A percentile compares a stretch with the other conserved stretches of the same genome.
phyloP scores from a whole-genome alignment of 2,329 filamentous ascomycete species.

The Diaporthe ampelina region DNA sequence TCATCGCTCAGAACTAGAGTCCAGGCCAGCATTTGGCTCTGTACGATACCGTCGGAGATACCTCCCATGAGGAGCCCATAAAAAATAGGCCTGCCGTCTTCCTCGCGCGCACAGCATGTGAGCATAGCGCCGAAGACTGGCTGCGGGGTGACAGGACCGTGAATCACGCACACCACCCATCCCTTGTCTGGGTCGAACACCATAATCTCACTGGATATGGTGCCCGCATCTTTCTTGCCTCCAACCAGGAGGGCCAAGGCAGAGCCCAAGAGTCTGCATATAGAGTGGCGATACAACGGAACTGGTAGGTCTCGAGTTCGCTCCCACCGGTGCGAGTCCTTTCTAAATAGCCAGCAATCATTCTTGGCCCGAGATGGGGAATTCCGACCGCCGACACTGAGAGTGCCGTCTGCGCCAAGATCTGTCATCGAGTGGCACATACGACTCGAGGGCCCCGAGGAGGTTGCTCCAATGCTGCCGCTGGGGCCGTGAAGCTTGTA shows the following conservation, averaged over 20 bases:
- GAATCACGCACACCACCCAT: constrained; percentile 60
- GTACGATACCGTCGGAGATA: constrained; percentile 73
- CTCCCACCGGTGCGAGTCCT: constrained; percentile 70
- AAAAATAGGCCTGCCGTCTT: constrained; percentile 52
- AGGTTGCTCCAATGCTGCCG: constrained; percentile 39
- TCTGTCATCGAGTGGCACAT: constrained; percentile 85
- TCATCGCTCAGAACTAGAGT: constrained; percentile 58
- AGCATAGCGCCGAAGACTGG: constrained; percentile 62
- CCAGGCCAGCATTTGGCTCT: constrained; percentile 77
- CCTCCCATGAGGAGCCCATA: constrained; percentile 80
- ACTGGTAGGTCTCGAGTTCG: constrained; percentile 74
- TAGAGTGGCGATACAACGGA: constrained; percentile 83
- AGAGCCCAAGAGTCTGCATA: constrained; percentile 65
- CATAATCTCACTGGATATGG: constrained; percentile 65
- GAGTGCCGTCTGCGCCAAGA: constrained; percentile 67
- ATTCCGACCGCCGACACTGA: constrained; percentile 83
- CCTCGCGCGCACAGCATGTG: constrained; percentile 42
- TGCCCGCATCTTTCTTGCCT: constrained; percentile 67
- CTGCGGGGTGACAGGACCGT: constrained; percentile 51
- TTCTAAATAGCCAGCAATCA: constrained; percentile 82
- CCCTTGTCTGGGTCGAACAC: constrained; percentile 64
- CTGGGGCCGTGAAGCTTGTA: constrained; percentile 51
- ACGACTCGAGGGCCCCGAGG: constrained; percentile 58
- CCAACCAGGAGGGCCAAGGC: constrained; percentile 71
- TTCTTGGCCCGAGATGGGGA: constrained; percentile 78